Percentiles rank a stretch among this genome's conserved stretches.
Conservation (phyloP, 192 early-diverging fungal genomes). For the Coemansia sp. region DNA sequence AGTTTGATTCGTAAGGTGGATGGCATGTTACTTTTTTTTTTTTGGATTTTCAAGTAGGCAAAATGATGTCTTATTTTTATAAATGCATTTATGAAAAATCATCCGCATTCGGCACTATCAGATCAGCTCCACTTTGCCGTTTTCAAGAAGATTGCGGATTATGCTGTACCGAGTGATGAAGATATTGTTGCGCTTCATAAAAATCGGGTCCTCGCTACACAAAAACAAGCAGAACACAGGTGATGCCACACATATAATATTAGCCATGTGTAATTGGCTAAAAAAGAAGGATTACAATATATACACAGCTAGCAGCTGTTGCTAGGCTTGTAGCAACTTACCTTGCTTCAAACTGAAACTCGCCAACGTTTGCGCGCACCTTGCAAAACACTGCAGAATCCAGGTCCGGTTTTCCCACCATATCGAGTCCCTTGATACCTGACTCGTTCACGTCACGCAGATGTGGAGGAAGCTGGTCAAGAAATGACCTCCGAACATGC, state of each 20-base stretch:
- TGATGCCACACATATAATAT: background rate
- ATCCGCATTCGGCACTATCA: conserved; percentile 3
- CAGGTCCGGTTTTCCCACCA: conserved; percentile 43
- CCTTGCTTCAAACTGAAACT: conserved; percentile 53
- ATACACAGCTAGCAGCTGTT: background rate
- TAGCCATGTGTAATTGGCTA: background rate
- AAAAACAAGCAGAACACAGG: background rate
- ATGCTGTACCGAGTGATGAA: conserved; percentile 55
- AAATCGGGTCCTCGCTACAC: conserved; percentile 48
- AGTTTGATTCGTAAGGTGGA: too few relatives aligned
- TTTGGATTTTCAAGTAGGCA: too few relatives aligned
- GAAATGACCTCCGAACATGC: conserved; percentile 42
- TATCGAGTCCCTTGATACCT: conserved; percentile 31
- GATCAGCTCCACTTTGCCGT: conserved; percentile 51
- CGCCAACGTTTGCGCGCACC: conserved; percentile 40
- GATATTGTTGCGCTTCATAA: conserved; percentile 51
- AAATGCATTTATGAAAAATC: too few relatives aligned
- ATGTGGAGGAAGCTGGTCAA: conserved; percentile 53
- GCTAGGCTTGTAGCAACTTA: background rate
- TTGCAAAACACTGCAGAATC: conserved; percentile 53
- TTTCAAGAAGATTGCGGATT: conserved; percentile 40
- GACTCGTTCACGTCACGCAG: conserved; percentile 38
- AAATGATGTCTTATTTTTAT: too few relatives aligned
- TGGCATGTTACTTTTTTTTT: too few relatives aligned
- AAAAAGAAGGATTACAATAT: background rate